Conservation (phyloP, 2,329 filamentous ascomycete genomes). For the Epichloe sylvatica region DNA sequence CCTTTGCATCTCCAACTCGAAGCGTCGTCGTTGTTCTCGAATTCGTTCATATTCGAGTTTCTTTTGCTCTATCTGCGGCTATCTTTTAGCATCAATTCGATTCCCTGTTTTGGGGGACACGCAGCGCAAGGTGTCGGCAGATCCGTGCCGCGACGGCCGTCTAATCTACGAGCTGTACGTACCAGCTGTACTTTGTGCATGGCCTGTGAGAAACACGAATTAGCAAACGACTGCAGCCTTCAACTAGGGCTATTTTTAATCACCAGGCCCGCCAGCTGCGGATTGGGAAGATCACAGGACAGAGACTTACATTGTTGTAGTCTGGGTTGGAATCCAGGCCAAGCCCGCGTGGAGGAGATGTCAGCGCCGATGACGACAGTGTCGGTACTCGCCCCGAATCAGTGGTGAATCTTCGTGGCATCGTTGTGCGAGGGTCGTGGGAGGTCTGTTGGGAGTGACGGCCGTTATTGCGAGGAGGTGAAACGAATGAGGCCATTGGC, state of each 20-base stretch:
- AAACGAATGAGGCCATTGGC: slow-evolving; percentile 59
- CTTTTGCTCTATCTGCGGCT: slow-evolving; percentile 73
- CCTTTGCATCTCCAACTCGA: slow-evolving; percentile 84
- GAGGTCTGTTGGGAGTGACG: slow-evolving; percentile 39
- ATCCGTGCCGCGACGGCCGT: neutral
- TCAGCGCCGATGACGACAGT: slow-evolving; percentile 42
- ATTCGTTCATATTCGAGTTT: slow-evolving; percentile 84
- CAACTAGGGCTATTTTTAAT: neutral
- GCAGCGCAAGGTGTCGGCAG: neutral
- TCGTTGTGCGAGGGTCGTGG: slow-evolving; percentile 58
- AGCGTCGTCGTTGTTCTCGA: slow-evolving; percentile 73
- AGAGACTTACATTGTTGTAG: slow-evolving; percentile 26
- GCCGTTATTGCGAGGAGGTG: slow-evolving; percentile 56
- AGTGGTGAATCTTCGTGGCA: slow-evolving; percentile 88
- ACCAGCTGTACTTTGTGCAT: slow-evolving; percentile 66
- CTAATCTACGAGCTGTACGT: slow-evolving; percentile 25
- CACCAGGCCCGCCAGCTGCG: neutral
- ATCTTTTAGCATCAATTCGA: neutral
- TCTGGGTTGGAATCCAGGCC: slow-evolving; percentile 31
- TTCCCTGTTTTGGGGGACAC: neutral
- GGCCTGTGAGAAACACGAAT: slow-evolving; percentile 28
- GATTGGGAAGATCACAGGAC: neutral
- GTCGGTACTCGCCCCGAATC: slow-evolving; percentile 75
- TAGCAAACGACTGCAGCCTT: neutral
- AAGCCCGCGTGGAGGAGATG: slow-evolving; percentile 33